Conservation (phyloP, 192 early-diverging fungal species). For the Spizellomyces sp. region DNA sequence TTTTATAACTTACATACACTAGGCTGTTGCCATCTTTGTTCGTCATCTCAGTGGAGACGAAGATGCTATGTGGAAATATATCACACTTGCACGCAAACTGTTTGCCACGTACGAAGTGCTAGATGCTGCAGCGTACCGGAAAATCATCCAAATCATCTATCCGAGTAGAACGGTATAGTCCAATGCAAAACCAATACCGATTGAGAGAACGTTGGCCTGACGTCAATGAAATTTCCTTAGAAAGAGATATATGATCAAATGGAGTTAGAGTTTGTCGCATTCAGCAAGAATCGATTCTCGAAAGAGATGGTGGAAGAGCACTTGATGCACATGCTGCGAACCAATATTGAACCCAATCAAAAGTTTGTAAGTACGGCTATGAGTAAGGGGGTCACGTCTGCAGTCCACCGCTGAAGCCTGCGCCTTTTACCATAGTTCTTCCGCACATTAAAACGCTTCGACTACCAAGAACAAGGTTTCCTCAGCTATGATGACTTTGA, state of each 20-base stretch:
- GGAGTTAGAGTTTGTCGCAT: constrained; percentile 53
- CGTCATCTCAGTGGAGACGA: constrained; percentile 47
- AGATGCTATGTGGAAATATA: constrained; percentile 55
- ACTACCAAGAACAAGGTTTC: constrained; percentile 37
- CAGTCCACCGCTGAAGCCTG: background rate
- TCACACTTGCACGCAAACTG: constrained; percentile 40
- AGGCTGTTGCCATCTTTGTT: constrained; percentile 42
- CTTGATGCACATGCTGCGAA: constrained; percentile 49
- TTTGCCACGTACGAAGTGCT: constrained; percentile 34
- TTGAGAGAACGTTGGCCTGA: background rate
- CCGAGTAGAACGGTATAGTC: constrained; percentile 44
- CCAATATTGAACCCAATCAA: constrained; percentile 50
- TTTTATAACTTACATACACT: background rate
- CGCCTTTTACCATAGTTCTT: constrained; percentile 21
- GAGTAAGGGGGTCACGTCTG: background rate
- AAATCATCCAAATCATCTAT: constrained; percentile 43
- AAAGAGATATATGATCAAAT: constrained; percentile 55
- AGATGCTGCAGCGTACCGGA: constrained; percentile 34
- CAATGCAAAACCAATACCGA: too few species aligned
- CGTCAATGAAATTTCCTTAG: constrained; percentile 23
- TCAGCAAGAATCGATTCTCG: constrained; percentile 51
- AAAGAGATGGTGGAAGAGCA: constrained; percentile 47
- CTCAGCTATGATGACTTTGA: constrained; percentile 49
- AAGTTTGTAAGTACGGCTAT: constrained; percentile 37
- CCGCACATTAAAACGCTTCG: constrained; percentile 31